Conservation (phyloP, 192 early-diverging fungal genomes). For the Piromyces finnis region DNA sequence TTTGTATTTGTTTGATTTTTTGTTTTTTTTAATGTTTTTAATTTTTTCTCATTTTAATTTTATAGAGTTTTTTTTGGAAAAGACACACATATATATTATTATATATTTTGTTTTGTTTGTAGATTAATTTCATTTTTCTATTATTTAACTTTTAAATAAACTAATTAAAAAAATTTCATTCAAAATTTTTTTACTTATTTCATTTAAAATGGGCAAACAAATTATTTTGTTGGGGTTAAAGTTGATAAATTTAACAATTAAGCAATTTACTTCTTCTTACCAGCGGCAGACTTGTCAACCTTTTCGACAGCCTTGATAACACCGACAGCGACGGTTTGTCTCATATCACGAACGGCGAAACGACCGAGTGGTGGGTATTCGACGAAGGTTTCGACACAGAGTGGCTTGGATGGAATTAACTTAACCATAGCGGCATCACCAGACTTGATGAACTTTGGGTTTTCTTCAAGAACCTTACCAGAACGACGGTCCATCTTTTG, state of each 20-base stretch:
- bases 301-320: constrained; percentile 87
- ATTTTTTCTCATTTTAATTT: neutral
- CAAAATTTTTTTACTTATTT: neutral
- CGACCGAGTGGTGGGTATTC: constrained; percentile 89
- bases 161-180: neutral
- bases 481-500: constrained; percentile 94
- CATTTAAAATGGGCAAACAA: neutral
- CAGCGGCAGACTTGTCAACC: constrained; percentile 40
- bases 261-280: neutral
- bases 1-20: neutral
- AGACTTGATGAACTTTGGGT: constrained; percentile 89
- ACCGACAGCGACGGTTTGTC: constrained; percentile 93
- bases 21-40: neutral
- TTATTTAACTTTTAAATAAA: neutral
- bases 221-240: neutral
- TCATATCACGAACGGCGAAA: constrained; percentile 95
- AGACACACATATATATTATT: neutral
- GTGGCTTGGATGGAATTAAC: constrained; percentile 86
- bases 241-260: neutral
- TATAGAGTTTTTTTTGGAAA: neutral
- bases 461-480: constrained; percentile 80
- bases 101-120: neutral
- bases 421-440: constrained; percentile 91
- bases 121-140: neutral
- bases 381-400: constrained; percentile 86